phyloP scores from a whole-genome alignment of 805 yeast species.

The Tetrapisispora phaffii region DNA sequence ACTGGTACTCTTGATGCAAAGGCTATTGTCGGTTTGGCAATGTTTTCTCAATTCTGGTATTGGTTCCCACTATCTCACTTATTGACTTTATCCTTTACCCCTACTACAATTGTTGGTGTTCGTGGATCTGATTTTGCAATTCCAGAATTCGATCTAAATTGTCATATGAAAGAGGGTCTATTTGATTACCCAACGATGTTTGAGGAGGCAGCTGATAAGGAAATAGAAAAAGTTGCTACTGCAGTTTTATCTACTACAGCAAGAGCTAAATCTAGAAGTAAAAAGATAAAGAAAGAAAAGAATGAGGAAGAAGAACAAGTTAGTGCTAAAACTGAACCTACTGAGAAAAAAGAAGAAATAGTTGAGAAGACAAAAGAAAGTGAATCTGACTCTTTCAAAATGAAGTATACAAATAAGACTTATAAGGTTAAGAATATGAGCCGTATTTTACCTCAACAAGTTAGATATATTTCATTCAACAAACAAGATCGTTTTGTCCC shows the following conservation, averaged over 20 bases:
- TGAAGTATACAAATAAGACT: conserved; percentile 52
- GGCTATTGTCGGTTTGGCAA: conserved; percentile 84
- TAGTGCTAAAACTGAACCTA: conserved; percentile 28
- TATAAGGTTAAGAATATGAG: conserved; percentile 69
- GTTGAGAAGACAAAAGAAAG: conserved; percentile 13
- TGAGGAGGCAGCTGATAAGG: conserved; percentile 69
- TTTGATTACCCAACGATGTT: conserved; percentile 86
- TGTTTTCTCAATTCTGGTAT: conserved; percentile 92
- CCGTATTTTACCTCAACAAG: conserved; percentile 83
- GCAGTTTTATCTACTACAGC: conserved; percentile 93
- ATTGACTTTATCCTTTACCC: conserved; percentile 80
- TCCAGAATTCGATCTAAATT: conserved; percentile 72
- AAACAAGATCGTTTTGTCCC: conserved; percentile 74
- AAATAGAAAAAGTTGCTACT: conserved; percentile 79
- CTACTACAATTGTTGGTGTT: conserved; percentile 84
- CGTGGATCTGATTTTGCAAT: conserved; percentile 67
- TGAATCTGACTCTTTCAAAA: conserved; percentile 29
- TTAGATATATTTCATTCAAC: conserved; percentile 68
- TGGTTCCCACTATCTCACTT: conserved; percentile 98
- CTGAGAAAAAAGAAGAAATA: conserved; percentile 22
- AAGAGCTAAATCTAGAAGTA: conserved; percentile 88
- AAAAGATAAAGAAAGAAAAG: conserved; percentile 47
- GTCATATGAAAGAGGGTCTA: conserved; percentile 68
- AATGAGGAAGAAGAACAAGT: conserved; percentile 31
- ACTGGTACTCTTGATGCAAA: conserved; percentile 84